These are phyloP conservation scores for Cordyceps cicadae DNA, from an alignment of 2,329 filamentous ascomycete genomes.

Conservation along the genomic window DNA sequence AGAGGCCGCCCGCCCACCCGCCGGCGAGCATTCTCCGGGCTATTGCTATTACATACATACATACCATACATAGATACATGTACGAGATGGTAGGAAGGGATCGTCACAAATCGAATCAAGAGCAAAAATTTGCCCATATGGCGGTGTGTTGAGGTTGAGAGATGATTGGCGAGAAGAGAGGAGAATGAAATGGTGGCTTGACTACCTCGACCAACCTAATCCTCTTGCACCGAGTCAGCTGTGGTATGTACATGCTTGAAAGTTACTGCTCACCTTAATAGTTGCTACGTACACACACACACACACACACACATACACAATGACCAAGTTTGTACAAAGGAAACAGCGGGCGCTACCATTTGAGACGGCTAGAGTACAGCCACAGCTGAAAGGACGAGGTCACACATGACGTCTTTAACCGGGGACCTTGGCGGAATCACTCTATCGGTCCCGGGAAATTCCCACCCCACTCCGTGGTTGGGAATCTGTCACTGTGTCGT, in stretches of 20 bases:
- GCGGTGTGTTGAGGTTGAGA: not conserved
- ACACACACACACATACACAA: too few relatives aligned
- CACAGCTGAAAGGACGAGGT: not conserved
- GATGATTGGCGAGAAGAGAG: too few relatives aligned
- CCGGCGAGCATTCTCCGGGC: not conserved
- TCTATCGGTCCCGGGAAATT: slow-evolving; percentile 8
- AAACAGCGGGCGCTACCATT: not conserved
- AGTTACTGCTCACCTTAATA: not conserved
- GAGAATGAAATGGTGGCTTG: not conserved
- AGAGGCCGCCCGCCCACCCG: not conserved
- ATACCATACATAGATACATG: not conserved
- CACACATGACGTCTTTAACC: not conserved
- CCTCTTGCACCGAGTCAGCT: not conserved
- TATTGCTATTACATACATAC: not conserved
- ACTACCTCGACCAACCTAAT: not conserved
- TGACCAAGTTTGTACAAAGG: not conserved
- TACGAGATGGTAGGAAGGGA: not conserved
- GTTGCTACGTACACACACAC: not conserved
- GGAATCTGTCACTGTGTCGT: too few relatives aligned
- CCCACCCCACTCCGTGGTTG: slow-evolving; percentile 14
- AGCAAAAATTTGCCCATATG: not conserved
- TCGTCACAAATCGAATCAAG: not conserved
- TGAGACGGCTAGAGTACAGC: not conserved
- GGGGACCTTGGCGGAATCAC: not conserved
- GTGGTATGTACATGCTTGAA: not conserved